These are phyloP conservation scores for Phytophthora multivora DNA, from an alignment of 352 stramenopile genomes.

Conservation along the genomic window DNA sequence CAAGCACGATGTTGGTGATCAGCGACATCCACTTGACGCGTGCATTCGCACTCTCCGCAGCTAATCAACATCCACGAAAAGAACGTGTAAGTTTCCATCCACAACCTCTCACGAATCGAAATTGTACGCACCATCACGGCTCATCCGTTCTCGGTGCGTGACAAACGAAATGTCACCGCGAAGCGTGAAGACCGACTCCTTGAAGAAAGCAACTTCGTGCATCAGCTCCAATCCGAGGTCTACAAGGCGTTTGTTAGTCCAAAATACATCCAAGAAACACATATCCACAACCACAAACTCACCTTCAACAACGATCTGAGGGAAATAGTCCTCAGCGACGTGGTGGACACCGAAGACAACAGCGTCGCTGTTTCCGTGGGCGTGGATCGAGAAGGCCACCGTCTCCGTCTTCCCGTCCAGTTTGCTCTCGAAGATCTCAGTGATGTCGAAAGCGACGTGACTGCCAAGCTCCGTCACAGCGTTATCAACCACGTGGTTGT, in stretches of 20 bases:
- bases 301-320: conserved; percentile 82
- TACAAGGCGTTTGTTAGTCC: conserved; percentile 15
- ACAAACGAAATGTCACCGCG: conserved; percentile 83
- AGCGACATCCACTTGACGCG: conserved; percentile 87
- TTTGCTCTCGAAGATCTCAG: conserved; percentile 65
- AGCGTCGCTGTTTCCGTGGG: conserved; percentile 52
- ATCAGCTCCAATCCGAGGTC: conserved; percentile 83
- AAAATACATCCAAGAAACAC: background rate
- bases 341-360: conserved; percentile 65
- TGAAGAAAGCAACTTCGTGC: conserved; percentile 81
- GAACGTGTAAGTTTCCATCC: too few relatives aligned
- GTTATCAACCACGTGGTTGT: conserved; percentile 59
- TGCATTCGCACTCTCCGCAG: conserved; percentile 74
- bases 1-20: conserved; percentile 77
- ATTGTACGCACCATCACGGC: conserved; percentile 58
- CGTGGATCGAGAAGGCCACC: conserved; percentile 69
- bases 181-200: conserved; percentile 79
- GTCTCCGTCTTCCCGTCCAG: conserved; percentile 50
- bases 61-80: conserved; percentile 32
- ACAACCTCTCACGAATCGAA: too few relatives aligned
- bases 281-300: background rate
- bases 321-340: conserved; percentile 69
- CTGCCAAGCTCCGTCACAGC: conserved; percentile 56
- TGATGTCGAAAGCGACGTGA: conserved; percentile 82
- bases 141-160: conserved; percentile 75